Evolutionary conservation across 805 yeast genomes (phyloP).

Genomic region (Grigorovia transvaalensis): DNA sequence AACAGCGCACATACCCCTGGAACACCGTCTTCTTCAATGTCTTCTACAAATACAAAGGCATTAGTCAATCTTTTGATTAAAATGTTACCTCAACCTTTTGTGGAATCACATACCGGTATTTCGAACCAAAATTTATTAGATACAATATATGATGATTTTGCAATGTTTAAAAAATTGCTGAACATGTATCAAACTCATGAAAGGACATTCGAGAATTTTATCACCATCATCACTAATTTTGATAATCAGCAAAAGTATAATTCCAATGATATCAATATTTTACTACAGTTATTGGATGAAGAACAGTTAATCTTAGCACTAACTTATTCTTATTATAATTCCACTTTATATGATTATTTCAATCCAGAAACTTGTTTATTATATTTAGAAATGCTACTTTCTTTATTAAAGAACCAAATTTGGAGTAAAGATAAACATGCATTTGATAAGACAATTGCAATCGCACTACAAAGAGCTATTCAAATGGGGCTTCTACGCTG

Average conservation of each 20-base stretch:
- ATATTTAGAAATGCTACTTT: conserved; percentile 20
- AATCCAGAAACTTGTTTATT: conserved; percentile 9
- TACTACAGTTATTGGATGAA: conserved; percentile 12
- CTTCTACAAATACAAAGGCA: conserved; percentile 2
- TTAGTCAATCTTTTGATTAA: conserved; percentile 10
- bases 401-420: conserved; percentile 16
- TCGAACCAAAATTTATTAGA: conserved; percentile 8
- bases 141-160: conserved; percentile 12
- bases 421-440: conserved; percentile 21
- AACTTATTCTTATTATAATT: conserved; percentile 17
- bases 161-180: conserved; percentile 16
- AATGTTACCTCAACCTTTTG: conserved; percentile 19
- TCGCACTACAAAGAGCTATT: conserved; percentile 16
- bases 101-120: conserved; percentile 12
- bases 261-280: conserved; percentile 5
- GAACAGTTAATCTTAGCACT: conserved; percentile 18
- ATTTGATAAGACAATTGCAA: conserved; percentile 14
- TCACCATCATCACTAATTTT: conserved; percentile 6
- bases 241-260: background rate
- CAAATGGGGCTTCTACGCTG: conserved; percentile 24
- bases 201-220: conserved; percentile 11
- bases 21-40: background rate
- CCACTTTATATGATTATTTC: conserved; percentile 15
- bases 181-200: conserved; percentile 14
- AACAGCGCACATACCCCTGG: background rate